These are phyloP conservation scores for Monascus ruber DNA, from an alignment of 2,329 filamentous ascomycete genomes.

Conservation along the genomic window DNA sequence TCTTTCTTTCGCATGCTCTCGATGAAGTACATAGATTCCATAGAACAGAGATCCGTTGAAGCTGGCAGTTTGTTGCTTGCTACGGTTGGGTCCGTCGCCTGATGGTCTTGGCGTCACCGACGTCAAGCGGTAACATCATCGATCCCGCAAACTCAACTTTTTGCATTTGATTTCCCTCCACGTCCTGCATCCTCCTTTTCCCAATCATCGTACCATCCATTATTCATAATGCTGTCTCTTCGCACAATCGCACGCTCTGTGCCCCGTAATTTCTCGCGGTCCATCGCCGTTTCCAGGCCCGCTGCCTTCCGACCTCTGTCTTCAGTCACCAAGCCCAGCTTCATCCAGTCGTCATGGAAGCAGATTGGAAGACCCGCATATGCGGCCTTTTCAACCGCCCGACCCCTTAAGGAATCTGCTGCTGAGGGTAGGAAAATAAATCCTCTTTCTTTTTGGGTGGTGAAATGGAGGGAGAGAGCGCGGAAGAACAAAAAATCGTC, in stretches of 20 bases:
- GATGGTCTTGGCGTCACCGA: slow-evolving; percentile 12
- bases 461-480: no score
- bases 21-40: no score
- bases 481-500: no score
- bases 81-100: background rate
- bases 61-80: no score
- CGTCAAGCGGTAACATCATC: slow-evolving; percentile 12
- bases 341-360: slow-evolving; percentile 40
- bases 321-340: slow-evolving; percentile 37
- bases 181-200: background rate
- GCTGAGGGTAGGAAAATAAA: slow-evolving; percentile 31
- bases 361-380: slow-evolving; percentile 30
- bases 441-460: no score
- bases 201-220: slow-evolving; percentile 1
- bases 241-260: slow-evolving; percentile 54
- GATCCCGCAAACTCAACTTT: slow-evolving; percentile 2
- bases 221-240: slow-evolving; percentile 55
- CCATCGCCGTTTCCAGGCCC: slow-evolving; percentile 36
- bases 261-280: slow-evolving; percentile 51
- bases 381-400: slow-evolving; percentile 38
- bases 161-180: background rate
- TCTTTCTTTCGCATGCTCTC: no score
- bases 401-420: slow-evolving; percentile 30
- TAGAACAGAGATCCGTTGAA: no score
- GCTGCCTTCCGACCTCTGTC: slow-evolving; percentile 39